Evolutionary conservation across 2,329 filamentous ascomycete genomes (phyloP).

Genomic region (Colletotrichum sp.): DNA sequence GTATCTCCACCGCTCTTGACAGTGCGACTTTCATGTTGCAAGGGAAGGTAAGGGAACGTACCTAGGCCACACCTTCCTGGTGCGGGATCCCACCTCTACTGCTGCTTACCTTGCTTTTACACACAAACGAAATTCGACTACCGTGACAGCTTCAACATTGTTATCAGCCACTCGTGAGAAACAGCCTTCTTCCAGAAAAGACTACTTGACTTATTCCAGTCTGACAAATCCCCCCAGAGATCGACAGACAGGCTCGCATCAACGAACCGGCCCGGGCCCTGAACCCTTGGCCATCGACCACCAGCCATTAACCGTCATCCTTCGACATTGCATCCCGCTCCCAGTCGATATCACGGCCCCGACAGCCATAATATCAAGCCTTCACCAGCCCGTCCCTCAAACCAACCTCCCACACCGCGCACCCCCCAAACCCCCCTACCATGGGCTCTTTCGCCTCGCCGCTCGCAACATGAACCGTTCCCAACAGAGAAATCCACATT

Average conservation of each 20-base stretch:
- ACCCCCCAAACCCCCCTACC: neutral
- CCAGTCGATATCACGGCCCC: neutral
- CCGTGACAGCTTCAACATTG: neutral
- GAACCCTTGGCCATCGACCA: neutral
- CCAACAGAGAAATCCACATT: neutral
- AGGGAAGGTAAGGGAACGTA: neutral
- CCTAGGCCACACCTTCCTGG: neutral
- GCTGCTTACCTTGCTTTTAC: neutral
- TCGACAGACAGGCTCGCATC: neutral
- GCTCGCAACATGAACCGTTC: neutral
- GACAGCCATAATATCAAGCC: neutral
- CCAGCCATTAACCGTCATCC: neutral
- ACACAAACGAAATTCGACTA: neutral
- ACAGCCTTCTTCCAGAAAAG: neutral
- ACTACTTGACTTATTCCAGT: neutral
- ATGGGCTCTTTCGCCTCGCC: neutral
- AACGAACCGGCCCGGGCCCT: slow-evolving; percentile 3
- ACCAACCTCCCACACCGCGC: neutral
- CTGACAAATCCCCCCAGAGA: neutral
- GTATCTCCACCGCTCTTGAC: neutral
- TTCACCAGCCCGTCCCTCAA: neutral
- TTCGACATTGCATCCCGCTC: neutral
- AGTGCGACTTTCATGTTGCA: neutral
- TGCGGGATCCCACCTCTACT: neutral
- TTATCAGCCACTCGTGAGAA: neutral